phyloP scores from a whole-genome alignment of 768 basidiomycete genomes.

The Scleroderma bovista region DNA sequence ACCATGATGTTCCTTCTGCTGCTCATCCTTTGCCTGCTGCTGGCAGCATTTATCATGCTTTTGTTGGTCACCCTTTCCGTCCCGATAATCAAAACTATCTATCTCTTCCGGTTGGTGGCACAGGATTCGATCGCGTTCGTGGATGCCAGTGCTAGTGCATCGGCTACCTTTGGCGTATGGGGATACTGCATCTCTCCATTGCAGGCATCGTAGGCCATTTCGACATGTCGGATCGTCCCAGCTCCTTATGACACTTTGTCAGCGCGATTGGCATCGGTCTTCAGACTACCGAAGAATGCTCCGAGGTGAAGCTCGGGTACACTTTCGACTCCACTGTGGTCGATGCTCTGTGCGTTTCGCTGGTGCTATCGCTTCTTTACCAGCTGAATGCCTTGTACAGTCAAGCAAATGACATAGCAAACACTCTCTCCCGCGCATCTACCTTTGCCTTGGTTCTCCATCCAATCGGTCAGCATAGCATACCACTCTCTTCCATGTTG shows the following conservation, averaged over 20 bases:
- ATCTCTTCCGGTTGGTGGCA: constrained; percentile 46
- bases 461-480: constrained; percentile 40
- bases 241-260: background rate
- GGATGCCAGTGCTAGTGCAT: constrained; percentile 29
- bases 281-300: constrained; percentile 39
- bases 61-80: constrained; percentile 58
- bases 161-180: constrained; percentile 54
- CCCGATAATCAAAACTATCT: constrained; percentile 53
- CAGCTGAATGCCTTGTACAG: constrained; percentile 17
- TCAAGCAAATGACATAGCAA: constrained; percentile 30
- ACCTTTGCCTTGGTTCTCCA: constrained; percentile 50
- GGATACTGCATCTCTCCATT: constrained; percentile 53
- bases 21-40: constrained; percentile 38
- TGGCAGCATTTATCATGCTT: constrained; percentile 53
- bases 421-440: constrained; percentile 38
- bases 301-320: constrained; percentile 47
- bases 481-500: background rate
- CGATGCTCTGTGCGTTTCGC: constrained; percentile 35
- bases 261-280: constrained; percentile 41
- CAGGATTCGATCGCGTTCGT: constrained; percentile 29
- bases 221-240: background rate
- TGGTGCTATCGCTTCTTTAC: constrained; percentile 3
- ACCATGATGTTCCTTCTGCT: background rate
- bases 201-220: constrained; percentile 30
- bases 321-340: constrained; percentile 47